Evolutionary conservation across 192 early-diverging fungal genomes (phyloP).

Genomic region (Coemansia sp.): DNA sequence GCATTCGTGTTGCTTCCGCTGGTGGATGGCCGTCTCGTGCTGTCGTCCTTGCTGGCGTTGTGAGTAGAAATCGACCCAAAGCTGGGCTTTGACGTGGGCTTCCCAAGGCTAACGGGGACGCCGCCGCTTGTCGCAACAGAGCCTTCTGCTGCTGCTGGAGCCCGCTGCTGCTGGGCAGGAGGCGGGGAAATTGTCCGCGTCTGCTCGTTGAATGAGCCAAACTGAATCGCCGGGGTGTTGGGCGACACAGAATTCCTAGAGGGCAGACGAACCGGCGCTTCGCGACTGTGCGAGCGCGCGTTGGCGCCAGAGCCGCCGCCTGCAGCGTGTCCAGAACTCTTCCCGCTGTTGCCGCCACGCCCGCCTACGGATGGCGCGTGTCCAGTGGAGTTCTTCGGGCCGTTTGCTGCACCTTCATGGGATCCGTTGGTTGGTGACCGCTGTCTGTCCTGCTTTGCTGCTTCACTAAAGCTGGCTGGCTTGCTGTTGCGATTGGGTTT

Average conservation of each 20-base stretch:
- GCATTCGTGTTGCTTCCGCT: slow-evolving; percentile 9
- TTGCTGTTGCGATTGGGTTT: slow-evolving; percentile 16
- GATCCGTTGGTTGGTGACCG: slow-evolving; percentile 35
- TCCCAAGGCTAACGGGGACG: slow-evolving; percentile 32
- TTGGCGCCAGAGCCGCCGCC: slow-evolving; percentile 8
- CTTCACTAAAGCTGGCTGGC: slow-evolving; percentile 24
- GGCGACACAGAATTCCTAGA: slow-evolving; percentile 44
- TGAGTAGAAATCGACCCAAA: slow-evolving; percentile 49
- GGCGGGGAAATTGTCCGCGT: slow-evolving; percentile 39
- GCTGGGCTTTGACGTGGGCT: slow-evolving; percentile 44
- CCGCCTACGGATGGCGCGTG: slow-evolving; percentile 11
- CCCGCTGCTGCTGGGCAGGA: slow-evolving; percentile 11
- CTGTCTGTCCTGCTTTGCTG: slow-evolving; percentile 36
- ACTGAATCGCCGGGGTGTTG: slow-evolving; percentile 47
- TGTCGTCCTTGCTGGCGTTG: slow-evolving; percentile 9
- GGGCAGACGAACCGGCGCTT: slow-evolving; percentile 46
- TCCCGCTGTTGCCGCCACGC: slow-evolving; percentile 11
- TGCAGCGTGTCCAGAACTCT: background rate
- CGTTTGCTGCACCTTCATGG: slow-evolving; percentile 15
- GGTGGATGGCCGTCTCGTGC: slow-evolving; percentile 16
- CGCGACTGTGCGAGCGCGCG: slow-evolving; percentile 29
- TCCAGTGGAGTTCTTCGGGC: slow-evolving; percentile 8
- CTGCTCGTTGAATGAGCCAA: slow-evolving; percentile 56
- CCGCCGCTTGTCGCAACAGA: slow-evolving; percentile 50
- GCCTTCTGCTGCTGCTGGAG: no score